Evolutionary conservation across 1,139 yeast genomes (phyloP).

Genomic region (Scheffersomyces titani): DNA sequence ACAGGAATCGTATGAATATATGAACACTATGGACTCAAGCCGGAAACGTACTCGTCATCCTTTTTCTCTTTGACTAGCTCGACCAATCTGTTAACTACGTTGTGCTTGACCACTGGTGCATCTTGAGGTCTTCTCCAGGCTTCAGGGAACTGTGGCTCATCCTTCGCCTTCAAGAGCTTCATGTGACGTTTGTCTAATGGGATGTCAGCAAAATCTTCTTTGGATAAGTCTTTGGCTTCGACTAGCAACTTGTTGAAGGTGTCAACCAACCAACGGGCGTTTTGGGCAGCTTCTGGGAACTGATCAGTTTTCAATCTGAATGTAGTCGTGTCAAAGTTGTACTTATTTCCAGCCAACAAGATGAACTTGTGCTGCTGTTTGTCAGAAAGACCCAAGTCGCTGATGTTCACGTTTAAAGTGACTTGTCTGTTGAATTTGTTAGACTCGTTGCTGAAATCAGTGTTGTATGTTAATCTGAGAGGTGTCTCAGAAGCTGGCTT

Average conservation of each 20-base stretch:
- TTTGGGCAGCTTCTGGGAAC: slow-evolving; percentile 80
- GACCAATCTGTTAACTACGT: slow-evolving; percentile 34
- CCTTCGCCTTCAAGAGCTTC: slow-evolving; percentile 43
- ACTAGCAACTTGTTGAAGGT: slow-evolving; percentile 59
- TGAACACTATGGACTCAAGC: slow-evolving; percentile 23
- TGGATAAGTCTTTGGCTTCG: slow-evolving; percentile 63
- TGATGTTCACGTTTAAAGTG: slow-evolving; percentile 54
- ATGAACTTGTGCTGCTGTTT: slow-evolving; percentile 71
- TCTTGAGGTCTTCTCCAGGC: slow-evolving; percentile 83
- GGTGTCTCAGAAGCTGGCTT: slow-evolving; percentile 47
- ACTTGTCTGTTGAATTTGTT: slow-evolving; percentile 76
- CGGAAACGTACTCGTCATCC: slow-evolving; percentile 32
- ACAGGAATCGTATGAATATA: neutral
- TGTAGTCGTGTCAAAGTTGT: slow-evolving; percentile 58
- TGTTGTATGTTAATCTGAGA: slow-evolving; percentile 66
- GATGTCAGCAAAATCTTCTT: slow-evolving; percentile 68
- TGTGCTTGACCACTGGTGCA: slow-evolving; percentile 48
- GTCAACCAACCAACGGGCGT: slow-evolving; percentile 72
- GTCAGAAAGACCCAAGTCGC: slow-evolving; percentile 53
- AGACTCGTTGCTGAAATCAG: slow-evolving; percentile 68
- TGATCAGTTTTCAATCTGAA: slow-evolving; percentile 65
- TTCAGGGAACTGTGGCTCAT: slow-evolving; percentile 61
- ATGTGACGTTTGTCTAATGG: slow-evolving; percentile 82
- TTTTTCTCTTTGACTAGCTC: slow-evolving; percentile 33
- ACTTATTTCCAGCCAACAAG: slow-evolving; percentile 77